phyloP scores from a whole-genome alignment of 2,329 filamentous ascomycete genomes.

The Aspergillus japonicus region DNA sequence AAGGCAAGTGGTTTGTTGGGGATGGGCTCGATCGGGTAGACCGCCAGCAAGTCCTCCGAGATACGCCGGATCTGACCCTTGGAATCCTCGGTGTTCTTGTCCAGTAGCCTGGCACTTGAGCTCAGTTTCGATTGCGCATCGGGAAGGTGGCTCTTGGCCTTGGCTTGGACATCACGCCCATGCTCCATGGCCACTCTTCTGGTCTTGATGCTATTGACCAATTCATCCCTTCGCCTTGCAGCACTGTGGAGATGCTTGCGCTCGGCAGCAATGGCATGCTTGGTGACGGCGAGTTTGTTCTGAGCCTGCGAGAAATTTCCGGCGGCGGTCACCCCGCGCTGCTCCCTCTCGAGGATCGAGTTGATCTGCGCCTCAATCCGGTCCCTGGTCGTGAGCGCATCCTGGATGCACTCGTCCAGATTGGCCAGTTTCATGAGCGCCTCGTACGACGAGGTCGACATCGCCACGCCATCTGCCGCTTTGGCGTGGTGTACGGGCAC shows the following conservation, averaged over 20 bases:
- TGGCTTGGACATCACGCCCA: constrained; percentile 60
- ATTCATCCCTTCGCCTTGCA: constrained; percentile 63
- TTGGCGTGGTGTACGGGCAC: constrained; percentile 26
- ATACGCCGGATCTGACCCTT: constrained; percentile 84
- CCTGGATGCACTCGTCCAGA: constrained; percentile 85
- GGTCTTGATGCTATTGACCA: constrained; percentile 64
- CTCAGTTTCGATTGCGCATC: constrained; percentile 61
- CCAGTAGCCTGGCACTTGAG: constrained; percentile 56
- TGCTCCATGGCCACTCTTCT: constrained; percentile 66
- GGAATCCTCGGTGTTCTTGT: constrained; percentile 61
- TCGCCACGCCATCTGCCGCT: constrained; percentile 48
- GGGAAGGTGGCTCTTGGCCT: constrained; percentile 60
- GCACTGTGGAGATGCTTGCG: constrained; percentile 64
- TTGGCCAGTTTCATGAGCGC: constrained; percentile 84
- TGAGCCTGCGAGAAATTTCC: constrained; percentile 39
- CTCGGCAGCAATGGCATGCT: constrained; percentile 60
- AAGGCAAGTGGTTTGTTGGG: constrained; percentile 69
- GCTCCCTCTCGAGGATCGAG: constrained; percentile 41
- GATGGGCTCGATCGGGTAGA: constrained; percentile 77
- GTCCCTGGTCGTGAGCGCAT: constrained; percentile 75
- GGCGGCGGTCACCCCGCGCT: constrained; percentile 28
- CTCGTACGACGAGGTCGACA: constrained; percentile 79
- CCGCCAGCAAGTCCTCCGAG: constrained; percentile 73
- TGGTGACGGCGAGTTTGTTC: constrained; percentile 42
- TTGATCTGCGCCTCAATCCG: constrained; percentile 78